These are phyloP conservation scores for Clarireedia monteithiana DNA, from an alignment of 2,329 filamentous ascomycete species.

Conservation along the genomic window DNA sequence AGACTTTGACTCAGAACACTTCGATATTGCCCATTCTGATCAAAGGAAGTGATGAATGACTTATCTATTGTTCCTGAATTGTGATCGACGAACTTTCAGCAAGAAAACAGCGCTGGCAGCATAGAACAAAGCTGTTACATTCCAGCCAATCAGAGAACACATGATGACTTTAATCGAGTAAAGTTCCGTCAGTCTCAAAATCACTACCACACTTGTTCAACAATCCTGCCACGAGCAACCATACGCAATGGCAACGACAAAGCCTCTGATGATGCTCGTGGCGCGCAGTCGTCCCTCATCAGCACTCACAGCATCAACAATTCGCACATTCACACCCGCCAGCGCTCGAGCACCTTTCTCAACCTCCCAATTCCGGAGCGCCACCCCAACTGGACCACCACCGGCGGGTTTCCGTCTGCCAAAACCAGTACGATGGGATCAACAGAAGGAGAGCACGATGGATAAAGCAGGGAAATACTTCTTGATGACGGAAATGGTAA, in stretches of 20 bases:
- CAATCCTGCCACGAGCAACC: slow-evolving; percentile 26
- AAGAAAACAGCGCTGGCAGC: slow-evolving; percentile 1
- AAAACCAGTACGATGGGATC: slow-evolving; percentile 68
- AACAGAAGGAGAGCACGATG: slow-evolving; percentile 66
- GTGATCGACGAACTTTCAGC: neutral
- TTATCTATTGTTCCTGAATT: neutral
- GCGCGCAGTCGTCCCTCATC: slow-evolving; percentile 27
- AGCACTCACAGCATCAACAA: slow-evolving; percentile 18
- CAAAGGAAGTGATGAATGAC: neutral
- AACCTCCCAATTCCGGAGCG: slow-evolving; percentile 29
- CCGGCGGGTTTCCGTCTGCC: slow-evolving; percentile 74
- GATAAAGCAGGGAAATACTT: slow-evolving; percentile 91
- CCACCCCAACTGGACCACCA: slow-evolving; percentile 70
- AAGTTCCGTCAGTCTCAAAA: slow-evolving; percentile 12
- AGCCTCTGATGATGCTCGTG: slow-evolving; percentile 31
- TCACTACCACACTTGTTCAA: slow-evolving; percentile 16
- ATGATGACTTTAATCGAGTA: slow-evolving; percentile 1
- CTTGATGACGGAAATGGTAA: slow-evolving; percentile 87
- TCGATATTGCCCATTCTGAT: neutral
- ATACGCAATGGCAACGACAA: slow-evolving; percentile 29
- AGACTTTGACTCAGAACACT: neutral
- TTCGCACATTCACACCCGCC: slow-evolving; percentile 20
- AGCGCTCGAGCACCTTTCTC: slow-evolving; percentile 24
- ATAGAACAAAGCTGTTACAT: slow-evolving; percentile 1
- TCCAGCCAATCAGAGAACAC: slow-evolving; percentile 5